phyloP scores from a whole-genome alignment of 1,284 basidiomycete genomes.

The Ceratorhiza oryzae-sativae region DNA sequence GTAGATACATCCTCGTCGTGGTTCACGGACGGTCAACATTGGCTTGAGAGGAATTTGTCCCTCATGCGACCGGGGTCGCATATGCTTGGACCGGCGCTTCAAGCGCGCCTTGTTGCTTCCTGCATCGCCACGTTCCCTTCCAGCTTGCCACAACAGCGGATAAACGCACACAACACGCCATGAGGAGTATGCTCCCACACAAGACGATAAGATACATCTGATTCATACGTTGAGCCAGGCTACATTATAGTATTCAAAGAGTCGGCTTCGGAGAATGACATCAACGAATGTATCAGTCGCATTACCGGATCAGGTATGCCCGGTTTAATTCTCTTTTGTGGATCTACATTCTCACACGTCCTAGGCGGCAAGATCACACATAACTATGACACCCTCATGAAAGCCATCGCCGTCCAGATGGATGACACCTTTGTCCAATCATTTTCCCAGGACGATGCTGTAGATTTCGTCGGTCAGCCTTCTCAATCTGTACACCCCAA shows the following conservation, averaged over 20 bases:
- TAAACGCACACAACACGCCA: background rate
- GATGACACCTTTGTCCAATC: background rate
- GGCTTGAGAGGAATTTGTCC: too few relatives aligned
- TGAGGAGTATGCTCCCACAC: background rate
- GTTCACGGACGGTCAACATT: background rate
- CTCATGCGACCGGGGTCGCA: too few relatives aligned
- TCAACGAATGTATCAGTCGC: background rate
- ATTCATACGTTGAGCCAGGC: background rate
- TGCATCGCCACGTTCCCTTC: background rate
- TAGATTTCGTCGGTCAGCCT: constrained; percentile 11
- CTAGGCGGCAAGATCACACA: constrained; percentile 19
- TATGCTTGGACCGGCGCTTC: background rate
- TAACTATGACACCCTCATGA: constrained; percentile 8
- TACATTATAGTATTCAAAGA: constrained; percentile 29
- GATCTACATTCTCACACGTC: background rate
- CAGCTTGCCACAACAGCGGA: background rate
- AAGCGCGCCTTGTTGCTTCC: too few relatives aligned
- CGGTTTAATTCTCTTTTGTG: background rate
- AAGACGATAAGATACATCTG: background rate
- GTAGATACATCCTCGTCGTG: background rate
- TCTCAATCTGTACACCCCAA: background rate
- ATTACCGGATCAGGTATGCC: background rate
- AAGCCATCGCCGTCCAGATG: constrained; percentile 4
- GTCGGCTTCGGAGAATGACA: constrained; percentile 6
- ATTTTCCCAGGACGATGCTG: background rate